A percentile compares a stretch with the other conserved stretches of the same genome.
Conservation (phyloP, 2,329 filamentous ascomycete species). For the Xylariaceae sp. region DNA sequence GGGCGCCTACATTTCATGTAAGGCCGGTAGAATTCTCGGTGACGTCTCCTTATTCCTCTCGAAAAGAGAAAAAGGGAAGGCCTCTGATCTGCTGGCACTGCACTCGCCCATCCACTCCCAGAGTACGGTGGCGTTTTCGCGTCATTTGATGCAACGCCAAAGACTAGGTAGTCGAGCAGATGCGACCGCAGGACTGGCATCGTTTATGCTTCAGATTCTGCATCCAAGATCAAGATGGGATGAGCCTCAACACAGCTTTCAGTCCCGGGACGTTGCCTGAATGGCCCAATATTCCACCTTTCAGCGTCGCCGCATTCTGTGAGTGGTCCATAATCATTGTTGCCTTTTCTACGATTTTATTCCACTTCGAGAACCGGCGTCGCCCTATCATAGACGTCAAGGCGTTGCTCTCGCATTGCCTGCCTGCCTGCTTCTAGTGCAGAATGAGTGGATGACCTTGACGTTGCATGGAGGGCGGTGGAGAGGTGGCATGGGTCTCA, state of each 20-base stretch:
- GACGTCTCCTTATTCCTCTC: conserved; percentile 19
- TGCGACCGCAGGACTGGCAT: no score
- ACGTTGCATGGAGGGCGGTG: conserved; percentile 24
- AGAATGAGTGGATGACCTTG: conserved; percentile 16
- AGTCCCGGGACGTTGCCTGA: conserved; percentile 6
- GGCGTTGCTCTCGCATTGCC: background rate
- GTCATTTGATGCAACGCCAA: no score
- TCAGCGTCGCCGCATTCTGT: conserved; percentile 20
- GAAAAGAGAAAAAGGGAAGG: no score
- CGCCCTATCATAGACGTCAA: conserved; percentile 18
- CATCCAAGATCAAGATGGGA: conserved; percentile 14
- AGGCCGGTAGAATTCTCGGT: conserved; percentile 19
- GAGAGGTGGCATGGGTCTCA: conserved; percentile 15
- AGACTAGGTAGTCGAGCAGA: background rate
- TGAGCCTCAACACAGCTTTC: conserved; percentile 17
- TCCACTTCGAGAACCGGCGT: conserved; percentile 17
- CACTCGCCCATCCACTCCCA: no score
- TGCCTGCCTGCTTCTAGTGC: conserved; percentile 11
- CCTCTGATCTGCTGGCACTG: no score
- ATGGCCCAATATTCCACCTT: background rate
- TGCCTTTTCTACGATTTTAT: conserved; percentile 4
- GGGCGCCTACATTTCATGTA: conserved; percentile 9
- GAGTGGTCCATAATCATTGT: conserved; percentile 6
- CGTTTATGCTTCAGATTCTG: conserved; percentile 14
- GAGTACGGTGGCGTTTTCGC: no score